Conservation (phyloP, 345 rosid genomes). For the Gossypium mustelinum region DNA sequence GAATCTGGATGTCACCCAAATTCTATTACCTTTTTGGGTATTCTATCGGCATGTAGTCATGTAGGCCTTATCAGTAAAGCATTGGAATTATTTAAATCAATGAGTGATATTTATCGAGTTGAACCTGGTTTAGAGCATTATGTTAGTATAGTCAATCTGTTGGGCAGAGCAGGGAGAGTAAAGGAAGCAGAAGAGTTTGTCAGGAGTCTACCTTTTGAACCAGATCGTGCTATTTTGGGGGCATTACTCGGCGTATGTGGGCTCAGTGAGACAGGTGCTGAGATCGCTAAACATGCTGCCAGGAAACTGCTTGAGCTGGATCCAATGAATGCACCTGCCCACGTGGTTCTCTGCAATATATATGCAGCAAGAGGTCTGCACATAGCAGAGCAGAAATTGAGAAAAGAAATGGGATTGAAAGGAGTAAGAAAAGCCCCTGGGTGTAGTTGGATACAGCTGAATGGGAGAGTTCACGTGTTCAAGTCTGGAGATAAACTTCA, state of each 20-base stretch:
- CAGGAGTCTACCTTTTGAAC: slow-evolving; percentile 32
- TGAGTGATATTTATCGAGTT: slow-evolving; percentile 30
- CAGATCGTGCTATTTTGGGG: slow-evolving; percentile 45
- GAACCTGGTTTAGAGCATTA: slow-evolving; percentile 44
- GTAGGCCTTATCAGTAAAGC: slow-evolving; percentile 37
- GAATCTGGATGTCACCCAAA: slow-evolving; percentile 40
- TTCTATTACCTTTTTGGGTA: slow-evolving; percentile 43
- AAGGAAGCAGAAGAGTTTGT: slow-evolving; percentile 50
- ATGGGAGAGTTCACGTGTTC: slow-evolving; percentile 46
- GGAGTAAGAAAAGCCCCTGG: slow-evolving; percentile 81
- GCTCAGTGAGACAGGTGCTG: slow-evolving; percentile 31
- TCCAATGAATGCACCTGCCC: slow-evolving; percentile 63
- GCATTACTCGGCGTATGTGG: slow-evolving; percentile 57
- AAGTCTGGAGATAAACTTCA: slow-evolving; percentile 55
- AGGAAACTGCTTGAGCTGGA: slow-evolving; percentile 50
- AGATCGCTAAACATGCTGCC: slow-evolving; percentile 50
- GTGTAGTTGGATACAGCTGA: slow-evolving; percentile 67
- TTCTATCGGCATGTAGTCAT: slow-evolving; percentile 48
- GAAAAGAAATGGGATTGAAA: slow-evolving; percentile 66
- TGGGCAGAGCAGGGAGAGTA: slow-evolving; percentile 52
- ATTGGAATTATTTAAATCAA: slow-evolving; percentile 33
- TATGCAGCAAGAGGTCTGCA: slow-evolving; percentile 50
- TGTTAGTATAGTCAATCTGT: slow-evolving; percentile 43
- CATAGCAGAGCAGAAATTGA: slow-evolving; percentile 50
- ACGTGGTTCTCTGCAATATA: slow-evolving; percentile 60